Evolutionary conservation across 225 moss, liverwort and hornwort species (phyloP).

Genomic region (Straminergon stramineum): DNA sequence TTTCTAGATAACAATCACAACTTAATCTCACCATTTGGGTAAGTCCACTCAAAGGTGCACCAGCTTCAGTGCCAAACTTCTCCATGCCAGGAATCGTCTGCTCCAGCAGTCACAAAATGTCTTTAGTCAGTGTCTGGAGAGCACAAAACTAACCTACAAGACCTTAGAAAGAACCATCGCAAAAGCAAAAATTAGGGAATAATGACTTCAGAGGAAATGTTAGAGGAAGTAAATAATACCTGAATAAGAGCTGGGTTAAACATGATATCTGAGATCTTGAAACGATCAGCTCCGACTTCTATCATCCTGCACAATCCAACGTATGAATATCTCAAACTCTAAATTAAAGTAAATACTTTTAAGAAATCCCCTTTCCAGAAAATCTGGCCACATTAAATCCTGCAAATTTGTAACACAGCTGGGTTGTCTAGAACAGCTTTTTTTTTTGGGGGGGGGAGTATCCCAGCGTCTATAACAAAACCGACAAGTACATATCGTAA

Average conservation of each 20-base stretch:
- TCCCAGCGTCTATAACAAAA: not conserved
- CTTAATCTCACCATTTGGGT: conserved; percentile 74
- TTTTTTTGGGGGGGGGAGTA: too few relatives aligned
- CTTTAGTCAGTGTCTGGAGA: not conserved
- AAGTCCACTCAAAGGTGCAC: conserved; percentile 52
- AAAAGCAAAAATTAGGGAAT: not conserved
- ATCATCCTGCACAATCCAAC: conserved; percentile 44
- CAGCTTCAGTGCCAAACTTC: conserved; percentile 51
- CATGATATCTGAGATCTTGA: conserved; percentile 84
- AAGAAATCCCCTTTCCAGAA: not conserved
- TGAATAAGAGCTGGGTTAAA: conserved; percentile 85
- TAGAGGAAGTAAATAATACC: conserved; percentile 13
- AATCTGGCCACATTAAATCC: not conserved
- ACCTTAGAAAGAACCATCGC: not conserved
- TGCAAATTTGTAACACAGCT: not conserved
- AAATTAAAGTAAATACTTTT: not conserved
- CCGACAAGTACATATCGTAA: not conserved
- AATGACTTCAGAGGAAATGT: not conserved
- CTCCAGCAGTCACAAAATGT: not conserved
- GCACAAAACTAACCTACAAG: not conserved
- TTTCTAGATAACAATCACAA: not conserved
- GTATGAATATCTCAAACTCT: not conserved
- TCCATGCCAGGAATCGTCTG: conserved; percentile 92
- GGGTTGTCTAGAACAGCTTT: not conserved
- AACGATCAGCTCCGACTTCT: conserved; percentile 89